Conservation (phyloP, 139 green algal genomes). For the Nannochloris sp. region DNA sequence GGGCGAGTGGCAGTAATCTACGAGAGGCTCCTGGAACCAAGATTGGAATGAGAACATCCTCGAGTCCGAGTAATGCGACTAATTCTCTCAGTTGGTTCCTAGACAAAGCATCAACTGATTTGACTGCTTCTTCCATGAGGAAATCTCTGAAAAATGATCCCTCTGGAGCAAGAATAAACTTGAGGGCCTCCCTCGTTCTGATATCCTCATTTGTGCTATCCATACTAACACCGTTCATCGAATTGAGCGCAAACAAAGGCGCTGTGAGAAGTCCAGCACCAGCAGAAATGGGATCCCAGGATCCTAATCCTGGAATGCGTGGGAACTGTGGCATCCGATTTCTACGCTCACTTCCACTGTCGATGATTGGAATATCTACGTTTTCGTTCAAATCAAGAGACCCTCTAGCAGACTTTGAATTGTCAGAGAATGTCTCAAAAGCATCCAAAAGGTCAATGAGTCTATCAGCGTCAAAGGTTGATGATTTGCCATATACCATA, state of each 20-base stretch:
- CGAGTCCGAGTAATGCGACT: constrained; percentile 25
- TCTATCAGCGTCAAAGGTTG: constrained; percentile 70
- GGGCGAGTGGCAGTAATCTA: constrained; percentile 47
- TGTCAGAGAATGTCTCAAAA: constrained; percentile 80
- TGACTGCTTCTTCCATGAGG: constrained; percentile 91
- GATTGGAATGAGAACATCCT: constrained; percentile 31
- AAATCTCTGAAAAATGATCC: constrained; percentile 91
- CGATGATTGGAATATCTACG: not conserved
- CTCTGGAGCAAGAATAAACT: constrained; percentile 68
- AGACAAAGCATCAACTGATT: constrained; percentile 83
- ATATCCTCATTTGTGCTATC: not conserved
- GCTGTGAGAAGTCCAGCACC: constrained; percentile 4
- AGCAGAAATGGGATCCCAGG: not conserved
- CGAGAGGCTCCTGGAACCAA: constrained; percentile 32
- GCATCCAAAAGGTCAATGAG: constrained; percentile 95
- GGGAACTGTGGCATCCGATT: not conserved
- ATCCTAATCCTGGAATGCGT: not conserved
- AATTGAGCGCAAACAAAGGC: constrained; percentile 7
- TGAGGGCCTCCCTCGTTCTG: constrained; percentile 49
- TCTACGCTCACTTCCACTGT: not conserved
- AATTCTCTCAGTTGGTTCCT: constrained; percentile 61
- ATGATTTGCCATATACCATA: constrained; percentile 45
- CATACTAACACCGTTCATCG: not conserved
- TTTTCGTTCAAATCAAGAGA: constrained; percentile 34
- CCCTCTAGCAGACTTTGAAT: constrained; percentile 44